Percentiles rank a stretch among this genome's conserved stretches.
Conservation (phyloP, 345 rosid species). For the Toxicodendron radicans region DNA sequence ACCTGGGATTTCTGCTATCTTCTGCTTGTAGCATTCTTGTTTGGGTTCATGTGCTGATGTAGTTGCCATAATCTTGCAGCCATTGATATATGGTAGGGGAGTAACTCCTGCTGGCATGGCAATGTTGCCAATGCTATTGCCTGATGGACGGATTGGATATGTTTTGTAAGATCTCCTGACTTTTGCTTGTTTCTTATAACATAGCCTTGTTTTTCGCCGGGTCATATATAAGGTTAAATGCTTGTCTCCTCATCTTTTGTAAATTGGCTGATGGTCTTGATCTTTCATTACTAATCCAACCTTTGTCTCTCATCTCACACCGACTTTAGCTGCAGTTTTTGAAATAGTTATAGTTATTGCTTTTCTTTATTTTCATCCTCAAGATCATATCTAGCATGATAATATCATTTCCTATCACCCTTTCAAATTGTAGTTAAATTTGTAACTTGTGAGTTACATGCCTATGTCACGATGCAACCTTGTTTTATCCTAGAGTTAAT, state of each 20-base stretch:
- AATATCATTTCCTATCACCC: too few species aligned
- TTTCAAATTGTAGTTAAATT: not conserved
- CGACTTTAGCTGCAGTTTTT: not conserved
- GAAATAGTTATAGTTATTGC: not conserved
- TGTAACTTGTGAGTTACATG: not conserved
- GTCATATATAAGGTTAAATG: not conserved
- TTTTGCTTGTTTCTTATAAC: not conserved
- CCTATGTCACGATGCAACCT: too few species aligned
- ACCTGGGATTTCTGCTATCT: not conserved
- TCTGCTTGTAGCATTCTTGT: not conserved
- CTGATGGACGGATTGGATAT: conserved; percentile 95
- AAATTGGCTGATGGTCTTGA: not conserved
- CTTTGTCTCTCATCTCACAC: not conserved
- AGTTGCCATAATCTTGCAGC: conserved; percentile 48
- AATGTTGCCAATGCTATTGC: conserved; percentile 96
- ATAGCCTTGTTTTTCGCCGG: not conserved
- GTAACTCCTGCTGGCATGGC: conserved; percentile 82
- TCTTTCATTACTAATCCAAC: not conserved
- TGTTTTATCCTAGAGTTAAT: too few species aligned
- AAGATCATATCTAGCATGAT: not conserved
- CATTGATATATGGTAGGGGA: conserved; percentile 80
- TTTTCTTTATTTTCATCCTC: too few species aligned
- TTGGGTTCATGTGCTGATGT: conserved; percentile 14
- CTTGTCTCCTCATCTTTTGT: not conserved
- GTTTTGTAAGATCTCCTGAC: conserved; percentile 64